Evolutionary conservation across 441 rosid species (phyloP).

Genomic region (Mallotus japonicus): DNA sequence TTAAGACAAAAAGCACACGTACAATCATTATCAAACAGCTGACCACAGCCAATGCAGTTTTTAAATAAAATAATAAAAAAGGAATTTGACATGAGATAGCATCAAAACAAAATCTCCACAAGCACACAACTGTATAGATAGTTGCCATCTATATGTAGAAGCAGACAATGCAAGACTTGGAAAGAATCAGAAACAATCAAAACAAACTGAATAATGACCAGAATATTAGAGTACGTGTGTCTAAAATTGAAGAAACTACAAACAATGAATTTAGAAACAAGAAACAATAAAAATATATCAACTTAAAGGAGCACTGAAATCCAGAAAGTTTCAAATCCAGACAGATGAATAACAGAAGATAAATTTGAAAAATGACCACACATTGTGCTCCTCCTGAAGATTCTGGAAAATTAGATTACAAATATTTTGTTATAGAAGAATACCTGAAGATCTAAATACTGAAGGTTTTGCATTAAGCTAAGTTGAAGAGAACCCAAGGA

Average conservation of each 20-base stretch:
- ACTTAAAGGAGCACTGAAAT: neutral
- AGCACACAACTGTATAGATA: neutral
- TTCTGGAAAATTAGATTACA: neutral
- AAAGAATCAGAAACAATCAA: neutral
- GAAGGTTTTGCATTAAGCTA: conserved; percentile 64
- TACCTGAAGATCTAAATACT: conserved; percentile 82
- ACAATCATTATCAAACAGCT: neutral
- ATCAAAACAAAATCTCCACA: neutral
- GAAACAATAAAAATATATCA: neutral
- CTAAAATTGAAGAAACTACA: neutral
- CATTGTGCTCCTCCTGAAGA: neutral
- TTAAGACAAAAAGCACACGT: neutral
- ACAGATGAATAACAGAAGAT: neutral
- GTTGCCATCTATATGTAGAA: neutral
- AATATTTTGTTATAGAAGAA: conserved; percentile 20
- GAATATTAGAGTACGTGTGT: neutral
- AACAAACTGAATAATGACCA: neutral
- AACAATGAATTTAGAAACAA: neutral
- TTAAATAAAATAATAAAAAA: neutral
- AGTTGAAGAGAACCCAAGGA: conserved; percentile 73
- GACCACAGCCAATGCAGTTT: neutral
- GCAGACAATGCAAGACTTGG: neutral
- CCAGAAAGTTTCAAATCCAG: neutral
- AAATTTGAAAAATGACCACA: neutral
- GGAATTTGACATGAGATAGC: neutral